Evolutionary conservation across 345 rosid species (phyloP).

Genomic region (Lepidium sativum): DNA sequence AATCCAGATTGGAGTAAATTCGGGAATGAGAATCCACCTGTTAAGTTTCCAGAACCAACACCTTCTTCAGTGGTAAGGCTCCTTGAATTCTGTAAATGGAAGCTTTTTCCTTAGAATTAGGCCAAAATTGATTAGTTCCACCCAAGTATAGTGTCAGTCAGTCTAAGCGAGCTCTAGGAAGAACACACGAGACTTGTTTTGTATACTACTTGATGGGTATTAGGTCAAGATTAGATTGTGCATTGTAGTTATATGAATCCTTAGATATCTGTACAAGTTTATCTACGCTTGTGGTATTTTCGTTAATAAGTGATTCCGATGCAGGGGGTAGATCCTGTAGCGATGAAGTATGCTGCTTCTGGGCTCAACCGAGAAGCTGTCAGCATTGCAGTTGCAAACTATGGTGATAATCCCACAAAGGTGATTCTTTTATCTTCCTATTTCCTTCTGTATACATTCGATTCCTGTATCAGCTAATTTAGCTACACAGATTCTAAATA

Average conservation of each 20-base stretch:
- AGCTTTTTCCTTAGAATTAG: not conserved
- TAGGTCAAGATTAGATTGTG: not conserved
- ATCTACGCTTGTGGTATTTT: not conserved
- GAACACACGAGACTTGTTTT: not conserved
- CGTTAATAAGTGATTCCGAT: not conserved
- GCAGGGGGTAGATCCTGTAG: constrained; percentile 67
- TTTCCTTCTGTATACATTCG: not conserved
- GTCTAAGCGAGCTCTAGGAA: not conserved
- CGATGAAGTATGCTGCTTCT: constrained; percentile 54
- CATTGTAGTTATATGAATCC: not conserved
- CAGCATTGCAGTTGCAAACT: constrained; percentile 62
- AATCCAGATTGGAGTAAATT: constrained; percentile 62
- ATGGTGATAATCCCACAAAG: constrained; percentile 83
- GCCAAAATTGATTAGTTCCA: not conserved
- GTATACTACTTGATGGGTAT: not conserved
- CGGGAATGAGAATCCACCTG: constrained; percentile 49
- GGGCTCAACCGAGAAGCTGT: constrained; percentile 70
- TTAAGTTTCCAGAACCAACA: constrained; percentile 37
- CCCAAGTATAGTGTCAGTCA: not conserved
- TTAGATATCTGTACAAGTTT: not conserved
- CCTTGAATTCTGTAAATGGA: not conserved
- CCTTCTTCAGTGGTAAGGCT: constrained; percentile 42
- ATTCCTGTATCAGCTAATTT: not conserved
- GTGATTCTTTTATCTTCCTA: constrained; percentile 21
- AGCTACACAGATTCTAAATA: not conserved